These are phyloP conservation scores for Phytopythium chamaehyphon DNA, from an alignment of 352 stramenopile genomes.

Conservation along the genomic window DNA sequence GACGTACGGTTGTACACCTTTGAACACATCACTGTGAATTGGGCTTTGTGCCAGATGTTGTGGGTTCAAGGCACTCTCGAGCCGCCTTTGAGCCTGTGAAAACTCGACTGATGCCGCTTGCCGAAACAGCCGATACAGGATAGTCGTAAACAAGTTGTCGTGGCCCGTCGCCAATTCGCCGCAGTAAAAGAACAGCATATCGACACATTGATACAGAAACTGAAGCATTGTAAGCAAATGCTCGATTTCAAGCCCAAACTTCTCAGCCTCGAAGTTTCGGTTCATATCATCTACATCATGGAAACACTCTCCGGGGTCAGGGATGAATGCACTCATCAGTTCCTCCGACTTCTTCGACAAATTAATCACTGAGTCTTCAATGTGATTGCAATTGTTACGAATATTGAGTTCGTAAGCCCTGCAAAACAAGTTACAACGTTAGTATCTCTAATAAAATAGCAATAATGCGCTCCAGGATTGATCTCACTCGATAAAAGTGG, in stretches of 20 bases:
- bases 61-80: conserved; percentile 9
- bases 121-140: conserved; percentile 74
- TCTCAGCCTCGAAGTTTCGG: conserved; percentile 17
- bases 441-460: too few relatives aligned
- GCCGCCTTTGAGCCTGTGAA: conserved; percentile 39
- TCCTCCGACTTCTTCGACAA: background rate
- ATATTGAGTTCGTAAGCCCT: conserved; percentile 79
- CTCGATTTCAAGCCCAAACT: conserved; percentile 6
- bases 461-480: too few relatives aligned
- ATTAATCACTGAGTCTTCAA: conserved; percentile 43
- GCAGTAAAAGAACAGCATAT: conserved; percentile 72
- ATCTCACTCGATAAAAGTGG: conserved; percentile 61
- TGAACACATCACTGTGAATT: conserved; percentile 19
- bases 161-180: conserved; percentile 74
- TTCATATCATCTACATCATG: conserved; percentile 45
- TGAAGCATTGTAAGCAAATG: conserved; percentile 52
- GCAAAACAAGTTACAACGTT: conserved; percentile 6
- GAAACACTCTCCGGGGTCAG: conserved; percentile 11
- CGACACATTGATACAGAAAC: conserved; percentile 83
- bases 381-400: conserved; percentile 35
- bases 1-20: conserved; percentile 37
- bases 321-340: conserved; percentile 3
- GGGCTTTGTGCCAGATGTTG: conserved; percentile 10
- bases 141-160: conserved; percentile 65
- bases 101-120: conserved; percentile 67